Conservation (phyloP, 139 green algal species). For the Coelastrella sp. region DNA sequence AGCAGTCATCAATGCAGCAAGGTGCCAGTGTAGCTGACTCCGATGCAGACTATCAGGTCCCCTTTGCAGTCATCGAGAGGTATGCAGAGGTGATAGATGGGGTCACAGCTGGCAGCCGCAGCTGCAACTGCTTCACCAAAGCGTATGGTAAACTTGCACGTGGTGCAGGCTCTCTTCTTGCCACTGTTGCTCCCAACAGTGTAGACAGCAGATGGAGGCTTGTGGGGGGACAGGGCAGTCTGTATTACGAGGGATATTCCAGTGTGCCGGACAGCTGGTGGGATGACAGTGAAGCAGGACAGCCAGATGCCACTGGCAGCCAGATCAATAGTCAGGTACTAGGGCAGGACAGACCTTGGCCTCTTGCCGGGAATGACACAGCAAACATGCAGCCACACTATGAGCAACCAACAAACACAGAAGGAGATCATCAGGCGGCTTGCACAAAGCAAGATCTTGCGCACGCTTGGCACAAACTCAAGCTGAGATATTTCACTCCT, state of each 20-base stretch:
- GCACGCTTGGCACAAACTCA: slow-evolving; percentile 49
- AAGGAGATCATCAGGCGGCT: too few relatives aligned
- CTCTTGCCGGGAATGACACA: neutral
- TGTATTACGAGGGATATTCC: slow-evolving; percentile 1
- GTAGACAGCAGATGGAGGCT: slow-evolving; percentile 15
- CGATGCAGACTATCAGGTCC: slow-evolving; percentile 54
- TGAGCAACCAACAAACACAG: too few relatives aligned
- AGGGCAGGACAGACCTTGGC: neutral
- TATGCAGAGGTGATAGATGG: slow-evolving; percentile 72
- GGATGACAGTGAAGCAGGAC: neutral
- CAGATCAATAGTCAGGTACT: neutral
- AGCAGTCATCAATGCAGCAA: slow-evolving; percentile 1
- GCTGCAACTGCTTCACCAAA: slow-evolving; percentile 88
- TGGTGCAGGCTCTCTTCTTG: slow-evolving; percentile 76
- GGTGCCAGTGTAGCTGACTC: too few relatives aligned
- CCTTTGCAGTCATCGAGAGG: slow-evolving; percentile 52
- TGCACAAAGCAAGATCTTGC: slow-evolving; percentile 18
- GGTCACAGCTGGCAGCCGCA: slow-evolving; percentile 50
- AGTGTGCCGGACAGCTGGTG: neutral
- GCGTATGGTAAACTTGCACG: slow-evolving; percentile 75
- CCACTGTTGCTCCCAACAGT: slow-evolving; percentile 17
- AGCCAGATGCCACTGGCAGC: neutral
- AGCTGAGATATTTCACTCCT: slow-evolving; percentile 77
- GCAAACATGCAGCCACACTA: neutral
- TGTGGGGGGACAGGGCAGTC: slow-evolving; percentile 13